phyloP scores from a whole-genome alignment of 169 alveolate genomes.

The Cryptosporidium sp. region DNA sequence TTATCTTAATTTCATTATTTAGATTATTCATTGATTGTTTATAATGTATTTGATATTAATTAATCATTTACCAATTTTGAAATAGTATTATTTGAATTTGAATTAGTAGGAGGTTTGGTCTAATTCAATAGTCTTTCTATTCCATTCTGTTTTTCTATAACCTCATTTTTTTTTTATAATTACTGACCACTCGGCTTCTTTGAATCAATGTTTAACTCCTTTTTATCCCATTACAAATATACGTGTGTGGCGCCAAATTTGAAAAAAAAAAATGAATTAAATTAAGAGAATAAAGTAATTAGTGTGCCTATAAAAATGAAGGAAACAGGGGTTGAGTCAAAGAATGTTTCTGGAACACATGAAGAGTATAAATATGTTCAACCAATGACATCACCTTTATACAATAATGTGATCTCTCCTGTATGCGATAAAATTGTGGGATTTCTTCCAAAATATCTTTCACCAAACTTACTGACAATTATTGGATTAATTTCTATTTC shows the following conservation, averaged over 20 bases:
- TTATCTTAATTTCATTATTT: too few species aligned
- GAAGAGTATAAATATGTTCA: constrained; percentile 36
- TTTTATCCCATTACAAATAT: too few species aligned
- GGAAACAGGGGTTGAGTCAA: not conserved
- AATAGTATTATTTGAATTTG: not conserved
- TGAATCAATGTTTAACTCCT: too few species aligned
- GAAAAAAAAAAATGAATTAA: too few species aligned
- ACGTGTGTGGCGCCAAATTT: not conserved
- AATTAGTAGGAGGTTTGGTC: not conserved
- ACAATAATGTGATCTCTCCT: constrained; percentile 41
- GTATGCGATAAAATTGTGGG: constrained; percentile 41
- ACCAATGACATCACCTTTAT: constrained; percentile 49
- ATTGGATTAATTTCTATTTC: constrained; percentile 11
- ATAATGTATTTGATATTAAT: too few species aligned
- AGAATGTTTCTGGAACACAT: not conserved
- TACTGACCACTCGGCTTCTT: not conserved
- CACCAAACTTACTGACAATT: constrained; percentile 43
- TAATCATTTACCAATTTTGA: not conserved
- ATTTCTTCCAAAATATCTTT: constrained; percentile 27
- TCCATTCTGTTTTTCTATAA: too few species aligned
- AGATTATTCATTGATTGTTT: too few species aligned
- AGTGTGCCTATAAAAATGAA: not conserved
- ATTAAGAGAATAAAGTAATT: too few species aligned
- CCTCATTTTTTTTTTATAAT: not conserved
- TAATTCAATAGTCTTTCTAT: too few species aligned